phyloP scores from a whole-genome alignment of 2,329 filamentous ascomycete species.

The Sclerotinia nivalis region DNA sequence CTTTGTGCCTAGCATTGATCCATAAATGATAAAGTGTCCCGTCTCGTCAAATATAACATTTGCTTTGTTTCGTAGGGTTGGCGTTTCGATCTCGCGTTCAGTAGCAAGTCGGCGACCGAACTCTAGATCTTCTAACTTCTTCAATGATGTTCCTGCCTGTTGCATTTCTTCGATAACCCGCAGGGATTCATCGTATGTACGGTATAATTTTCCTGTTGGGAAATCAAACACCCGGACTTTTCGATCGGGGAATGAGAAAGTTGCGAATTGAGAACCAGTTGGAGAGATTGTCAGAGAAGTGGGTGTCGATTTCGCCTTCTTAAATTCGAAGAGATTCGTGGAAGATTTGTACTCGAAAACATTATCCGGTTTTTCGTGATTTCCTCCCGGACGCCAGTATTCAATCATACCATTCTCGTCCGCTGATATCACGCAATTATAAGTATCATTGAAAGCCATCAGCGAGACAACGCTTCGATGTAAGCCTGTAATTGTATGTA shows the following conservation, averaged over 20 bases:
- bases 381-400: slow-evolving; percentile 83
- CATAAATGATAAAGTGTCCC: slow-evolving; percentile 91
- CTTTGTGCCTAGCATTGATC: slow-evolving; percentile 88
- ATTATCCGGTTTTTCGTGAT: slow-evolving; percentile 85
- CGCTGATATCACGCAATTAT: slow-evolving; percentile 86
- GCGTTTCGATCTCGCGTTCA: slow-evolving; percentile 81
- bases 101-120: slow-evolving; percentile 85
- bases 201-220: slow-evolving; percentile 78
- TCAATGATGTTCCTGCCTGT: slow-evolving; percentile 79
- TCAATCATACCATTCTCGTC: slow-evolving; percentile 94
- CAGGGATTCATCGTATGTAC: slow-evolving; percentile 94
- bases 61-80: slow-evolving; percentile 64
- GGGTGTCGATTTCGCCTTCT: slow-evolving; percentile 86
- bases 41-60: slow-evolving; percentile 97
- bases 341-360: slow-evolving; percentile 93
- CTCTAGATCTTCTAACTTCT: slow-evolving; percentile 85
- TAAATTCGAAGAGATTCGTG: slow-evolving; percentile 95
- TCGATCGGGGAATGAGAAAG: slow-evolving; percentile 88
- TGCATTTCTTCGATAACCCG: slow-evolving; percentile 91
- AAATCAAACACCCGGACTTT: slow-evolving; percentile 96
- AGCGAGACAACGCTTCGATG: slow-evolving; percentile 79
- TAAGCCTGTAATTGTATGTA: slow-evolving; percentile 77
- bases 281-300: slow-evolving; percentile 83
- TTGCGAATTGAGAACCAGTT: slow-evolving; percentile 80
- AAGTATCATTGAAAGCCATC: slow-evolving; percentile 86